Base-by-base conservation (phyloP, 169 alveolate species). In the Plasmodium cynomolgi region DNA sequence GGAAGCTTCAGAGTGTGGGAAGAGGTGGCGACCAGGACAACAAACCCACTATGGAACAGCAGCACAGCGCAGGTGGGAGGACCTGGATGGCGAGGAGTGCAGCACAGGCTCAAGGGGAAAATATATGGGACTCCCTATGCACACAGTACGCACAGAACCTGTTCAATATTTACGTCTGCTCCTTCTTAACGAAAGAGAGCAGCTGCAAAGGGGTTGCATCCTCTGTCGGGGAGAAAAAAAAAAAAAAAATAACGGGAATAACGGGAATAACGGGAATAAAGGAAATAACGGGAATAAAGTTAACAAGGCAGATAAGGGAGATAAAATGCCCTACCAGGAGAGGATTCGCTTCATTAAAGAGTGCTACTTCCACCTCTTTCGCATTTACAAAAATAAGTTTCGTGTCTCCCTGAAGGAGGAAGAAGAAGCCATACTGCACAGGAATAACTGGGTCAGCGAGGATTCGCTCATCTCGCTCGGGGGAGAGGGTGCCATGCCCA, bases 81-180 rank as follows among this genome's bases (percentile, higher is more conserved):
- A 88, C 3, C 20, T 77, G 44, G 44, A 88, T 79, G 15, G 20
- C 50, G 39, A 23, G 72, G 26, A 74, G 41, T 9, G 23, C 41
- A 0, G 20, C 73, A 39, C 20, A 34, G 54, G 73, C 39, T 6
- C n/a, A 34, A 17, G 41, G 72, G 77, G 31, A 7, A 29, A 13
- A 62, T 2, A 6, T 91, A 23, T 72, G 84, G 84, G 81, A 91
- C 56, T 50, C 39, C 33, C n/a, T 81, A 81, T 91, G 85, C 39
- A 72, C 92, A 6, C 34, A 82, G 20, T 68, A 47, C 26, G 37
- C 83, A 23, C 95, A 91, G 41, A 58, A 68, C 7, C 47, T 91
- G 15, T 91, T 91, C 73, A 91, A 91, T 72, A 91, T 82, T 11
- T 91, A 91, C 54, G 95, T 82, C 2, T 91, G 92, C 84, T 91